A percentile compares a stretch with the other conserved stretches of the same genome.
Evolutionary conservation across 2,329 filamentous ascomycete species (phyloP).

Genomic region (Penicillium aurantiogriseum): DNA sequence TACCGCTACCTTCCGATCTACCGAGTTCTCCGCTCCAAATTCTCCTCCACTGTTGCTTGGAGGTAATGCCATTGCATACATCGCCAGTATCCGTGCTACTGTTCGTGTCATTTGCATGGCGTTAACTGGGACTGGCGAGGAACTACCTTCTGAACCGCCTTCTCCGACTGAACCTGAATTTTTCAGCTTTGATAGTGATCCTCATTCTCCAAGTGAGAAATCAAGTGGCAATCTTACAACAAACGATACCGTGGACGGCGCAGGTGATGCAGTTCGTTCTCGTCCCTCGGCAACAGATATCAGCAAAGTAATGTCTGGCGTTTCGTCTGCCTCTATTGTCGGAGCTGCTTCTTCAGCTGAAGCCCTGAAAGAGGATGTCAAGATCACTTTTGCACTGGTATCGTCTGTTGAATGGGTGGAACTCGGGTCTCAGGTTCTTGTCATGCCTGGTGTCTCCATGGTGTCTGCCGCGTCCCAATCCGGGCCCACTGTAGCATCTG

Average conservation of each 20-base stretch:
- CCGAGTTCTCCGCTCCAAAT: constrained; percentile 47
- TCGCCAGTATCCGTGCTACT: constrained; percentile 79
- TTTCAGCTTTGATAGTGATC: constrained; percentile 45
- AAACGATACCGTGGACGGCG: neutral
- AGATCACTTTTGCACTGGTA: constrained; percentile 57
- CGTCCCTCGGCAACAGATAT: constrained; percentile 24
- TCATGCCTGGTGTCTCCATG: constrained; percentile 57
- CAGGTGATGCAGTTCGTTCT: neutral
- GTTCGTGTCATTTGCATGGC: constrained; percentile 67
- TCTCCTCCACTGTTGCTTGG: constrained; percentile 57
- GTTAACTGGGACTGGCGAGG: constrained; percentile 31
- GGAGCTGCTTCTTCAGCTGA: constrained; percentile 14
- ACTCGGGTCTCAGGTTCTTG: constrained; percentile 55
- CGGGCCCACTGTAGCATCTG: constrained; percentile 48
- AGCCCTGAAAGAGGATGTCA: constrained; percentile 33
- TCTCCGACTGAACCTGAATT: constrained; percentile 42
- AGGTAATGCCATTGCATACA: constrained; percentile 68
- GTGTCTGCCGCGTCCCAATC: constrained; percentile 43
- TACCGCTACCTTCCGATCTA: constrained; percentile 67
- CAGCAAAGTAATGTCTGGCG: constrained; percentile 27
- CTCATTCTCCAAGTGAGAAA: constrained; percentile 16
- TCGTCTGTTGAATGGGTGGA: constrained; percentile 59
- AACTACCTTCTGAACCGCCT: constrained; percentile 25
- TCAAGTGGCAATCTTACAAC: neutral
- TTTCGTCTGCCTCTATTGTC: neutral